A percentile compares a stretch with the other conserved stretches of the same genome.
These are phyloP conservation scores for Monosporascus sp. DNA, from an alignment of 2,329 filamentous ascomycete species.

Conservation along the genomic window DNA sequence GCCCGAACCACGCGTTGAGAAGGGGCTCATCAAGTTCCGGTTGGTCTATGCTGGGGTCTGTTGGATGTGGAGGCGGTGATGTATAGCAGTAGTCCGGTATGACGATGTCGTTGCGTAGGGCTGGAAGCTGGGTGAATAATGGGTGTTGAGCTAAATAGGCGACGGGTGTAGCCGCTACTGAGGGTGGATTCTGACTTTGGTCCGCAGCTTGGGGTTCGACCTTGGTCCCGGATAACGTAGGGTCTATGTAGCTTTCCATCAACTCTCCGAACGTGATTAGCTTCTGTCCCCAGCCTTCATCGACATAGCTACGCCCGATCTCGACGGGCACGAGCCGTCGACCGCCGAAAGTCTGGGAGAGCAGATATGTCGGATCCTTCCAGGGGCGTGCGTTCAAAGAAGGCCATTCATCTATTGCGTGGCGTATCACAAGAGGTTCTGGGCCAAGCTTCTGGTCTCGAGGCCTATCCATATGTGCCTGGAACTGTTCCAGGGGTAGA, in stretches of 20 bases:
- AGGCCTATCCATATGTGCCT: slow-evolving; percentile 49
- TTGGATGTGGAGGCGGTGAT: slow-evolving; percentile 52
- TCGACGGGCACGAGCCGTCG: slow-evolving; percentile 80
- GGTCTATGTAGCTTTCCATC: slow-evolving; percentile 53
- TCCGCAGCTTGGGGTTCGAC: neutral
- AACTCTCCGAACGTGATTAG: slow-evolving; percentile 73
- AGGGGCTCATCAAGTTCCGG: slow-evolving; percentile 53
- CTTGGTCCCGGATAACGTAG: slow-evolving; percentile 11
- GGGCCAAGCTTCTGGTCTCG: slow-evolving; percentile 33
- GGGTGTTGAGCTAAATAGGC: slow-evolving; percentile 92
- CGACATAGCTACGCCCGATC: slow-evolving; percentile 80
- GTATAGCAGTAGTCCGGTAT: slow-evolving; percentile 84
- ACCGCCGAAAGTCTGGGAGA: slow-evolving; percentile 68
- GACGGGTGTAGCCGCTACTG: slow-evolving; percentile 28
- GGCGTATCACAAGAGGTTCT: slow-evolving; percentile 64
- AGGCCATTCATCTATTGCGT: slow-evolving; percentile 67
- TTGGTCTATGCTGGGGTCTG: slow-evolving; percentile 28
- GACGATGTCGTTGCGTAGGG: slow-evolving; percentile 66
- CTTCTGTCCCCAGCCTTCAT: slow-evolving; percentile 76
- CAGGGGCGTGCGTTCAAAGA: slow-evolving; percentile 65
- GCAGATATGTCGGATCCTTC: slow-evolving; percentile 68
- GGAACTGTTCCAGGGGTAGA: slow-evolving; percentile 55
- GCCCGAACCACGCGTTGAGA: slow-evolving; percentile 91
- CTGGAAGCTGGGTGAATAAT: slow-evolving; percentile 76
- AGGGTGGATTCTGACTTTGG: neutral